These are phyloP conservation scores for Coemansia sp. DNA, from an alignment of 192 early-diverging fungal species.

Conservation along the genomic window DNA sequence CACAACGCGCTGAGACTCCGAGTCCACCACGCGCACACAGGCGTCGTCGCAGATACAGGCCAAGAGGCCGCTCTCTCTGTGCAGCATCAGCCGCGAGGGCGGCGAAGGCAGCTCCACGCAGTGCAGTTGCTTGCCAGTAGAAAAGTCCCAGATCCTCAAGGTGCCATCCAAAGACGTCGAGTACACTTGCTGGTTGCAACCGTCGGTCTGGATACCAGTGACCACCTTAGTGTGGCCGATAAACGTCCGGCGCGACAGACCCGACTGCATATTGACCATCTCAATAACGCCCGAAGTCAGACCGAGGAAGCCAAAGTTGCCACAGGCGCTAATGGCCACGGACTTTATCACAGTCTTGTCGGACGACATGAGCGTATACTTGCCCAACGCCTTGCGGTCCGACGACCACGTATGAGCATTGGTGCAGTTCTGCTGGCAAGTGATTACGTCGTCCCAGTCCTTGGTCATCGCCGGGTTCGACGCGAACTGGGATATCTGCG, in stretches of 20 bases:
- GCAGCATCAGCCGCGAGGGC: conserved; percentile 63
- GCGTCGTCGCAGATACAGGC: conserved; percentile 88
- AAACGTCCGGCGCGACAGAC: conserved; percentile 74
- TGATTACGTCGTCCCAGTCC: conserved; percentile 93
- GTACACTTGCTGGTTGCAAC: conserved; percentile 71
- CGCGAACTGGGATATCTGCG: conserved; percentile 76
- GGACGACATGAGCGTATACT: conserved; percentile 63
- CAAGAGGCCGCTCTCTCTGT: conserved; percentile 75
- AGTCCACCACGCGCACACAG: conserved; percentile 85
- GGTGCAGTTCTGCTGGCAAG: conserved; percentile 79
- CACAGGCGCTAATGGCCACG: conserved; percentile 82
- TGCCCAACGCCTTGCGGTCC: conserved; percentile 75
- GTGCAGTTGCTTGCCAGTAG: conserved; percentile 62
- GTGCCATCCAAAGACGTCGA: conserved; percentile 82
- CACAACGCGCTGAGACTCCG: conserved; percentile 78
- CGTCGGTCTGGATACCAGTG: conserved; percentile 77
- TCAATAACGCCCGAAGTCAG: conserved; percentile 75
- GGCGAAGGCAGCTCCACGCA: conserved; percentile 70
- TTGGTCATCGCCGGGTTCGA: conserved; percentile 64
- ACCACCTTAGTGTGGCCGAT: conserved; percentile 77
- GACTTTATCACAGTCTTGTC: conserved; percentile 64
- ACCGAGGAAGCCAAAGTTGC: conserved; percentile 93
- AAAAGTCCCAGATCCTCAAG: conserved; percentile 82
- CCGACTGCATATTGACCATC: conserved; percentile 97
- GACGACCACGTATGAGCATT: conserved; percentile 83